These are phyloP conservation scores for Colletotrichum nymphaeae DNA, from an alignment of 2,329 filamentous ascomycete genomes.

Conservation along the genomic window DNA sequence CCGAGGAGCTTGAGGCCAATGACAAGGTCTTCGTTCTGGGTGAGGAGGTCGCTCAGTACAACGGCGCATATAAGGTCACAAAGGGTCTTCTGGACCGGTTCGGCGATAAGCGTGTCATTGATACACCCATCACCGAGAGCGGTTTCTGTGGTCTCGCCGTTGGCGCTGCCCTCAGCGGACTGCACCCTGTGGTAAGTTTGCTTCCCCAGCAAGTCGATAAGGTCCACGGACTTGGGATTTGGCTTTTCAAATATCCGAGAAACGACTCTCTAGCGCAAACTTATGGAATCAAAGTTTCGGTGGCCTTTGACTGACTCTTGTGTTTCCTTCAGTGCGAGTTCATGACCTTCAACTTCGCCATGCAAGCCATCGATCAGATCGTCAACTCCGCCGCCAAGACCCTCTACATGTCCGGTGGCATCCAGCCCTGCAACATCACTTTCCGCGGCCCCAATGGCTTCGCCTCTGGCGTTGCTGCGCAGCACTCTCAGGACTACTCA, in stretches of 20 bases:
- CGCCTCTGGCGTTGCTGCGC: constrained; percentile 91
- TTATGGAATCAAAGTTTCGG: too few species aligned
- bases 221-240: background rate
- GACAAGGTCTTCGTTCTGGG: constrained; percentile 95
- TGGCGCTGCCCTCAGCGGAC: constrained; percentile 91
- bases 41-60: constrained; percentile 99
- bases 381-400: constrained; percentile 99
- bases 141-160: constrained; percentile 95
- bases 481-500: constrained; percentile 99
- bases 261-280: background rate
- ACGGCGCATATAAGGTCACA: constrained; percentile 99
- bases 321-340: constrained; percentile 82
- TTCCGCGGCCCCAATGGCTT: constrained; percentile 99
- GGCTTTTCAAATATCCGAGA: background rate
- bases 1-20: constrained; percentile 95
- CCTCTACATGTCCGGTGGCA: constrained; percentile 99
- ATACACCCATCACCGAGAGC: constrained; percentile 97
- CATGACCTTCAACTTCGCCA: constrained; percentile 99
- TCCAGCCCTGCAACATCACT: constrained; percentile 99
- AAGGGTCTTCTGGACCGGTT: constrained; percentile 98
- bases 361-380: constrained; percentile 99
- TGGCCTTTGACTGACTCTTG: background rate
- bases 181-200: constrained; percentile 87
- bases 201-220: background rate
- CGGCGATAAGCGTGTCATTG: constrained; percentile 96